Evolutionary conservation across 208 protist genomes (phyloP), one percentile per base, ranked within the genome.

Genomic region (Trypanosoma brucei): DNA sequence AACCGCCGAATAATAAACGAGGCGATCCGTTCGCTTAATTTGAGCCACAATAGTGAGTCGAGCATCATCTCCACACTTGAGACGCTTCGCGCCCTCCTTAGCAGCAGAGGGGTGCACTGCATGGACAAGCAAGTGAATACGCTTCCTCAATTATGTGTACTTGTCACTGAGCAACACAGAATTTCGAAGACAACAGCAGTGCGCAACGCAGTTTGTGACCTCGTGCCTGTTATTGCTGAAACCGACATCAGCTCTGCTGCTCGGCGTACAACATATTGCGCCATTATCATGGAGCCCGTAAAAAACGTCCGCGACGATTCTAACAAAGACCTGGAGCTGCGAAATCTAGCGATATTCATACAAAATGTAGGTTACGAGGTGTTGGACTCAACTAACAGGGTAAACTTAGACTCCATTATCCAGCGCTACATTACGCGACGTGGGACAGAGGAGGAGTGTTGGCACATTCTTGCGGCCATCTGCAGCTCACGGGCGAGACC

Each of bases 271-370:
- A 83, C 84, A 31, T 96, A 96, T 70, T 84, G 77, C 51, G 87
- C 83, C 30, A 88, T 93, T 56, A 79, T 96, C 53, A 96, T 96
- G 90, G 87, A 96, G 66, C 87, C 90, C 34, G 87, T 93, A 33
- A 96, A 96, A 75, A 96, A 96, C 55, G 79, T 96, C 35, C 90
- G 90, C 6, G 85, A 92, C 52, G 86, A 96, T 57, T 71, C 68
- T 49, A 76, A 75, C 65, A 96, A 96, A 74, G 56, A 70, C 5
- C 72, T 84, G 48, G 86, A 96, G 67, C 70, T 96, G 56, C 60
- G 76, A 30, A 92, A 96, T 67, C 81, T 96, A 37, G 86, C 85
- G 13, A 78, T 67, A 11, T 96, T 92, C 54, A 81, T 96, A 45
- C 70, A 82, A 31, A 86, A 78, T 55, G 90, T 91, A 13, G 90